Evolutionary conservation across 257 asterid genomes (phyloP).

Genomic region (Eucommia ulmoides): DNA sequence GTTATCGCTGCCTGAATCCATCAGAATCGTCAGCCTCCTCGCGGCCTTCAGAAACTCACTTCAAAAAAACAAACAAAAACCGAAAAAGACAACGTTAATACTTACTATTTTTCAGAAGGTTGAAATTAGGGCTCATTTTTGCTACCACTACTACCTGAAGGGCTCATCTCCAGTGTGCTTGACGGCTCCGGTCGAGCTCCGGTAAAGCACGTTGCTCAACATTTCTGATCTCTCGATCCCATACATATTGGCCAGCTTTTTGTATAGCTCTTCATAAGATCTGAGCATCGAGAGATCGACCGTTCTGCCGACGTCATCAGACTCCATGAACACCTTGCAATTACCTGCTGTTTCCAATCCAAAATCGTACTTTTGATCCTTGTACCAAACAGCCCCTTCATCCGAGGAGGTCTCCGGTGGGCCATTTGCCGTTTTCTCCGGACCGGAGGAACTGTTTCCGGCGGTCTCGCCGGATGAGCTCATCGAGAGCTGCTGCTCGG

Average conservation of each 20-base stretch:
- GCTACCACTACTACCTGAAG: constrained; percentile 34
- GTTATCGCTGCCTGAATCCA: constrained; percentile 49
- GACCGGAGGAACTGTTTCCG: constrained; percentile 21
- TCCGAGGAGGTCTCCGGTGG: constrained; percentile 35
- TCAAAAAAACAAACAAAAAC: constrained; percentile 11
- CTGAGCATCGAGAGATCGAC: constrained; percentile 66
- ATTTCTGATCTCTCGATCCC: constrained; percentile 53
- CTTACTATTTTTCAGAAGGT: too few species aligned
- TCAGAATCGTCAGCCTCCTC: constrained; percentile 39
- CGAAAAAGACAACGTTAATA: constrained; percentile 18
- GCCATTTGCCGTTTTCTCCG: constrained; percentile 20
- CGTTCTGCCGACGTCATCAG: constrained; percentile 71
- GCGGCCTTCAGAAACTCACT: constrained; percentile 54
- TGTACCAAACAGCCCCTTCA: constrained; percentile 35
- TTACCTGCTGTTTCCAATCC: constrained; percentile 53
- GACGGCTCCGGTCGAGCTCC: constrained; percentile 49
- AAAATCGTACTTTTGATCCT: constrained; percentile 25
- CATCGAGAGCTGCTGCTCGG: constrained; percentile 53
- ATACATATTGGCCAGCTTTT: constrained; percentile 54
- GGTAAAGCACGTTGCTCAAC: constrained; percentile 41
- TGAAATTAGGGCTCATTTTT: too few species aligned
- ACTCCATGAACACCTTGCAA: constrained; percentile 87
- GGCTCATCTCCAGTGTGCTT: constrained; percentile 55
- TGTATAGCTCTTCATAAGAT: constrained; percentile 73
- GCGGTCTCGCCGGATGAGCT: constrained; percentile 26